Base-by-base conservation (phyloP, 768 basidiomycete species). In the Collybiopsis confluens region DNA sequence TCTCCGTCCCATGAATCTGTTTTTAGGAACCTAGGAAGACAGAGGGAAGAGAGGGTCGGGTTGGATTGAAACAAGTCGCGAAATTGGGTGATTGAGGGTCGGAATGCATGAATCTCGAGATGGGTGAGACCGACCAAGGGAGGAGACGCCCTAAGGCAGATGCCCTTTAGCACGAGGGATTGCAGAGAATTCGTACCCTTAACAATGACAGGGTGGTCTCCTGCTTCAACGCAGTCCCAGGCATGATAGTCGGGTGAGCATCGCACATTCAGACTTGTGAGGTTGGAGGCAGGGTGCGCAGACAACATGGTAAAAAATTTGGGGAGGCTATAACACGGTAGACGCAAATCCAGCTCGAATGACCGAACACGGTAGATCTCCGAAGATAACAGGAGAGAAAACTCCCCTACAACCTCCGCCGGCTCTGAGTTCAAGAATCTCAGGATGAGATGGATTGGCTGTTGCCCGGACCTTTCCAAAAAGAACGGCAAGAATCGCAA, bases 391-490 rank as follows among this genome's bases (percentile, higher is more conserved):
- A 28, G 23, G 5, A 26, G 7, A 13, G 18, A 43, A 42, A 43
- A 10, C 10, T 47, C 16, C 5, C 30, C 23, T 20, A 21, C n/a
- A 27, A 27, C 28, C 6, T 44, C 30, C 43, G 38, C 18, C 41
- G 41, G 11, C 13, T 18, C 33, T 51, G 2, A 59, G 15, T 16
- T 41, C 26, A 23, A 54, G 36, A 35, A 56, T 50, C 43, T 54
- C 55, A 18, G 63, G 21, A 46, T 59, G 38, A 68, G 47, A 21
- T 68, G 55, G 24, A 67, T 40, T 2, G 59, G 55, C 10, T 60
- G 61, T 2, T 58, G 49, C 41, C 52, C 48, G 0, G 71, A 72
- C 27, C 65, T 62, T 27, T 65, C 60, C 30, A 72, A 57, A 59
- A 63, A 69, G n/a, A 58, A 45, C 4, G 24, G 3, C 1, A 53